These are phyloP conservation scores for Pseudophaeomoniella oleicola DNA, from an alignment of 2,329 filamentous ascomycete genomes.

Conservation along the genomic window DNA sequence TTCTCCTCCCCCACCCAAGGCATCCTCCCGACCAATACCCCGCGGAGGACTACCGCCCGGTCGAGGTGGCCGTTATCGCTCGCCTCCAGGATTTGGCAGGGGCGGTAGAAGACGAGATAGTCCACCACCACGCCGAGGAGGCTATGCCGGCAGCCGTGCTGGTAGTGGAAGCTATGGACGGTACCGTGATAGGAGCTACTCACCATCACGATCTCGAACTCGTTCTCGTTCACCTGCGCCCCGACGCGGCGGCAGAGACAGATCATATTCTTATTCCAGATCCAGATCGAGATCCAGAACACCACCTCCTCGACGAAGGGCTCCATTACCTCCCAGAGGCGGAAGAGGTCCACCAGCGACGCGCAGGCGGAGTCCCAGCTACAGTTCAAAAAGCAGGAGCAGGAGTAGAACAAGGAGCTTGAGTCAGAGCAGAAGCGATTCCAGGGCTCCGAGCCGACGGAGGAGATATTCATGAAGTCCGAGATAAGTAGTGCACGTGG, in stretches of 20 bases:
- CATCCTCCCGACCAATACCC: slow-evolving; percentile 45
- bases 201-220: slow-evolving; percentile 28
- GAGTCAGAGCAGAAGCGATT: slow-evolving; percentile 32
- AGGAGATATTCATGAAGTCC: no score
- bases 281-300: slow-evolving; percentile 25
- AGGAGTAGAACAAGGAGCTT: slow-evolving; percentile 37
- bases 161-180: slow-evolving; percentile 40
- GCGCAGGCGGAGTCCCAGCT: slow-evolving; percentile 45
- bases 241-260: slow-evolving; percentile 21
- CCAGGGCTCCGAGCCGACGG: no score
- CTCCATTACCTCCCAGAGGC: slow-evolving; percentile 17
- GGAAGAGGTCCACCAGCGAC: slow-evolving; percentile 19
- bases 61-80: slow-evolving; percentile 15
- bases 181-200: slow-evolving; percentile 41
- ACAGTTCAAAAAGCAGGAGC: slow-evolving; percentile 45
- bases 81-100: slow-evolving; percentile 8
- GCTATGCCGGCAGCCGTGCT: slow-evolving; percentile 20
- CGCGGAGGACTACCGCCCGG: slow-evolving; percentile 29
- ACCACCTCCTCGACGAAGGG: slow-evolving; percentile 23
- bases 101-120: slow-evolving; percentile 17
- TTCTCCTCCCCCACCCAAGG: slow-evolving; percentile 57
- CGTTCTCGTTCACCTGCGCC: slow-evolving; percentile 22
- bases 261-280: slow-evolving; percentile 11
- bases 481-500: no score
- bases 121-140: slow-evolving; percentile 19